Evolutionary conservation across 441 rosid genomes (phyloP), one percentile per base, ranked within the genome.

Genomic region (Mallotus repandus): DNA sequence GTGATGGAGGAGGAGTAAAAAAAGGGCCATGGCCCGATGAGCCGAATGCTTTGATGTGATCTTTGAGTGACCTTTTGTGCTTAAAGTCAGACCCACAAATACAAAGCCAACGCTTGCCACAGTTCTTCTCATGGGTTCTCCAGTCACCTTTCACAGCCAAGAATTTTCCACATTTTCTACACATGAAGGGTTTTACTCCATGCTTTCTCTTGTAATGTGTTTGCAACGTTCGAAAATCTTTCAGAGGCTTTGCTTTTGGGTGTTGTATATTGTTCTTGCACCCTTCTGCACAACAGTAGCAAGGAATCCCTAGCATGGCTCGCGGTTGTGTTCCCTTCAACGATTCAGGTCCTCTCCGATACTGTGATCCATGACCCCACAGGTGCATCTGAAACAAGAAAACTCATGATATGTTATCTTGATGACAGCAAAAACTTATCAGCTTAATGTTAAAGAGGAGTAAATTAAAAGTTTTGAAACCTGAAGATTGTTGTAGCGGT

Each of bases 361-460:
- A 91, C 66, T 91, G 92, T 38, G 97, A 91, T 74, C 97, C 97
- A 54, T 93, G 98, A 5, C 97, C 95, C 98, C 98, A 93, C 93
- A 91, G 85, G 79, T 91, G 98, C 95, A 93, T 93, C 95, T 86
- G 80, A 66, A 38, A 63, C 43, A 43, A 45, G 0, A 22, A 60
- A 60, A 71, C 5, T n/a, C 15, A 14, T 18, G 9, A 70, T 21
- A 45, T 45, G 57, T 18, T 18, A 18, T 19, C 41, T 54, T 5
- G 21, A 54, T 8, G 57, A 54, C 19, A 1, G 41, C 3, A 35
- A 35, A 35, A 35, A 35, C 5, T 35, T 35, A 35, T 35, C 4
- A 35, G 41, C 29, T 25, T 25, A 25, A 55, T 50, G 56, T 9
- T 38, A 10, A 3, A 11, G 14, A 18, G 9, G 2, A 9, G 25